Base-by-base conservation (phyloP, 352 stramenopile genomes). In the Globisporangium spiculum region DNA sequence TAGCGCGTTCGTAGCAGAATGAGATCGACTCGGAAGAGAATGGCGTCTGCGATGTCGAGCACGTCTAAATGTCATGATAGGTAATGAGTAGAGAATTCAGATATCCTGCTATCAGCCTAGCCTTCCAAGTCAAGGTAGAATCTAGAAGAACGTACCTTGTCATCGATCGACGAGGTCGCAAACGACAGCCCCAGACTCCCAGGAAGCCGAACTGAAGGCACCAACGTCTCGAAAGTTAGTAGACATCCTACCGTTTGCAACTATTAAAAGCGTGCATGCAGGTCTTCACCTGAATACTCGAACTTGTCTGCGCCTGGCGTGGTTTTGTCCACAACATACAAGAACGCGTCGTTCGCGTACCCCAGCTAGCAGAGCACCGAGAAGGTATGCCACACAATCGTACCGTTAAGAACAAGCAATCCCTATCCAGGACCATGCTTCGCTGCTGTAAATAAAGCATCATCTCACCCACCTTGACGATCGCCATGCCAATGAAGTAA, bases 311-410 rank as follows among this genome's bases (percentile, higher is more conserved):
- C 38, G 34, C 16, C 63, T 4, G 20, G 2, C 53, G 67, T 50
- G 12, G 64, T 73, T 61, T 85, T 85, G 65, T 85, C 78, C 1
- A 85, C 76, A 0, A 85, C 65, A 52, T 85, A 85, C 27, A 85
- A 16, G 46, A 85, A 85, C 30, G 75, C 72, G 18, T 81, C 72
- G 46, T 67, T 71, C 16, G 72, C 73, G 60, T 85, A 85, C 4
- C 77, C 73, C n/a, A 85, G 60, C 70, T 72, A 41, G 9, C 44
- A 52, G 18, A 8, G 24, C 10, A 0, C 44, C 44, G 6, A 34
- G 9, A 63, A 41, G 10, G 20, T 8, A 65, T 5, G 18, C 26
- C 27, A 54, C 24, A 60, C 12, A 66, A 22, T 8, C 44, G 1
- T 20, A 50, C 16, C 16, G 16, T 50, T 50, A 50, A 48, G 14